Evolutionary conservation across 1,139 yeast species (phyloP).

Genomic region (Sugiyamaella pinicola): DNA sequence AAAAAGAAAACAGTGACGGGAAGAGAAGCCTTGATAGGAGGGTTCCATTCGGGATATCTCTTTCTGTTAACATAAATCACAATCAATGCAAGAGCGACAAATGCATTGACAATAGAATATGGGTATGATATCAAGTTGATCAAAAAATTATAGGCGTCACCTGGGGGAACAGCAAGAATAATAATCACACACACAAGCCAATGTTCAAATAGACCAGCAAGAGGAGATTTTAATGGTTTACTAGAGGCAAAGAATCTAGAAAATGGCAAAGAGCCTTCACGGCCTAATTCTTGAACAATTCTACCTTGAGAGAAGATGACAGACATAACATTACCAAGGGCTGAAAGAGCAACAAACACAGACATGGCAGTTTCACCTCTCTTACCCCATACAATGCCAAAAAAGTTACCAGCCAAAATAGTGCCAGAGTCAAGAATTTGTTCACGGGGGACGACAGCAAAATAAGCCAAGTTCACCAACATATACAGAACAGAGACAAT

Average conservation of each 20-base stretch:
- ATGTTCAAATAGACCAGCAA: slow-evolving; percentile 58
- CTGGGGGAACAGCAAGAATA: slow-evolving; percentile 69
- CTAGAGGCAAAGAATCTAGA: slow-evolving; percentile 57
- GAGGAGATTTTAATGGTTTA: slow-evolving; percentile 57
- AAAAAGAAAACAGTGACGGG: slow-evolving; percentile 67
- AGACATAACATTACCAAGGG: slow-evolving; percentile 75
- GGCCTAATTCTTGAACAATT: slow-evolving; percentile 72
- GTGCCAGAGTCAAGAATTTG: slow-evolving; percentile 64
- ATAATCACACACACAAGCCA: slow-evolving; percentile 56
- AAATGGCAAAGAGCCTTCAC: slow-evolving; percentile 72
- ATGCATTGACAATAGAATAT: slow-evolving; percentile 67
- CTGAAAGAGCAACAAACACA: slow-evolving; percentile 72
- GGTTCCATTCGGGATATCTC: slow-evolving; percentile 59
- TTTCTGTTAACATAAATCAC: slow-evolving; percentile 64
- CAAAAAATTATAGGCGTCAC: slow-evolving; percentile 77
- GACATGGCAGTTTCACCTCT: slow-evolving; percentile 66
- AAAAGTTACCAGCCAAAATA: slow-evolving; percentile 72
- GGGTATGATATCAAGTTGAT: slow-evolving; percentile 77
- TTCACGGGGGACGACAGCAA: slow-evolving; percentile 72
- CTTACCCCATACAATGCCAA: slow-evolving; percentile 71
- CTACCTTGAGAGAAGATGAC: slow-evolving; percentile 79
- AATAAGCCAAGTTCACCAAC: slow-evolving; percentile 69
- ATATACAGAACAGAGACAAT: slow-evolving; percentile 64
- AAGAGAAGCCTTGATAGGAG: slow-evolving; percentile 70
- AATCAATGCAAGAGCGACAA: slow-evolving; percentile 71